A percentile compares a stretch with the other conserved stretches of the same genome.
Evolutionary conservation across 75 land plant species (phyloP).

Genomic region (Isoetes taiwanensis): DNA sequence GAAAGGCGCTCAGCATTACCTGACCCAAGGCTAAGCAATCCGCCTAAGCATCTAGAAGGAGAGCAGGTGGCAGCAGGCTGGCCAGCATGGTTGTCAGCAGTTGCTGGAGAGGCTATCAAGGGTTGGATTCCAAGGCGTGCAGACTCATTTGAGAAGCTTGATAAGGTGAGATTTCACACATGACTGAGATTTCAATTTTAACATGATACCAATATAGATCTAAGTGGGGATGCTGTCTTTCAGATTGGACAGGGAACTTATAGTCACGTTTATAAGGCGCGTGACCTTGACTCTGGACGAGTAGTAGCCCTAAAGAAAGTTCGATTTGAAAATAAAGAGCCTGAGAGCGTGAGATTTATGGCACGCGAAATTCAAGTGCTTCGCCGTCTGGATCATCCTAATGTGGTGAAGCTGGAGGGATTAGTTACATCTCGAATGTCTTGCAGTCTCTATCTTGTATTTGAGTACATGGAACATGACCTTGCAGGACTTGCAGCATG

Average conservation of each 20-base stretch:
- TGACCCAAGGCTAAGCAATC: slow-evolving; percentile 18
- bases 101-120: slow-evolving; percentile 73
- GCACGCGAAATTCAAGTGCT: slow-evolving; percentile 87
- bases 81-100: slow-evolving; percentile 73
- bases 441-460: slow-evolving; percentile 88
- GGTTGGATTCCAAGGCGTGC: slow-evolving; percentile 83
- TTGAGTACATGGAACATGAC: slow-evolving; percentile 98
- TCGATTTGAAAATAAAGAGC: slow-evolving; percentile 83
- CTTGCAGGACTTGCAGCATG: slow-evolving; percentile 82
- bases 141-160: slow-evolving; percentile 78
- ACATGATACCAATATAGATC: slow-evolving; percentile 6
- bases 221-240: neutral
- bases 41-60: slow-evolving; percentile 19
- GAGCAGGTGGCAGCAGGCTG: slow-evolving; percentile 79
- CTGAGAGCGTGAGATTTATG: slow-evolving; percentile 94
- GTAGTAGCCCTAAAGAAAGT: slow-evolving; percentile 74
- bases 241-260: slow-evolving; percentile 98
- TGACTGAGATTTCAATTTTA: neutral
- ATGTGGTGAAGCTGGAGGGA: slow-evolving; percentile 81
- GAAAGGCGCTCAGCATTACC: slow-evolving; percentile 12
- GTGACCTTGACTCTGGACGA: slow-evolving; percentile 77
- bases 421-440: slow-evolving; percentile 89
- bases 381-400: slow-evolving; percentile 86
- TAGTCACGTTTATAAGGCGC: slow-evolving; percentile 75
- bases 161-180: slow-evolving; percentile 65